These are phyloP conservation scores for Daldinia grandis DNA, from an alignment of 495 filamentous ascomycete genomes.

Conservation along the genomic window DNA sequence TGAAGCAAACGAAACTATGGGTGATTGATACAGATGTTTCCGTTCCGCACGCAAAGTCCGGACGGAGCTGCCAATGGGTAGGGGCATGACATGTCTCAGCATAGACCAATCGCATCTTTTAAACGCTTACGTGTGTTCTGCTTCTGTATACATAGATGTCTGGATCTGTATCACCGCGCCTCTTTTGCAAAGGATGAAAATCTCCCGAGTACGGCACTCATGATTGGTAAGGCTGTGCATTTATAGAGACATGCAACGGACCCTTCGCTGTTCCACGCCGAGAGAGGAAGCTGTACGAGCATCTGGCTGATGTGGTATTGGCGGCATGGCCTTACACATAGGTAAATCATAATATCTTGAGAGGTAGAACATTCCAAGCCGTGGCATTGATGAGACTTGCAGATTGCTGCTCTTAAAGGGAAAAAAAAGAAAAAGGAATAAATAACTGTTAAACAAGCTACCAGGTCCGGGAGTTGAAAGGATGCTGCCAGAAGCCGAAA, in stretches of 20 bases:
- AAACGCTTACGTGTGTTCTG: conserved; percentile 4
- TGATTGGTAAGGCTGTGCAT: conserved; percentile 24
- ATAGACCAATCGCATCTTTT: conserved; percentile 21
- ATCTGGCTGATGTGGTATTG: conserved; percentile 22
- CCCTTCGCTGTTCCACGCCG: conserved; percentile 4
- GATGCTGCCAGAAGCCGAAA: conserved; percentile 16
- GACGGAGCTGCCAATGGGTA: conserved; percentile 1
- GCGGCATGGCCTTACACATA: not conserved
- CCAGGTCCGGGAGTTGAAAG: not conserved
- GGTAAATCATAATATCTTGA: not conserved
- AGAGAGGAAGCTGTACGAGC: conserved; percentile 7
- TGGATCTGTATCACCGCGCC: conserved; percentile 23
- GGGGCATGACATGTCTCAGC: conserved; percentile 21
- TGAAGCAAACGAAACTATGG: not conserved
- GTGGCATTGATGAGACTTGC: conserved; percentile 16
- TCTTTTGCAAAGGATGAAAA: conserved; percentile 29
- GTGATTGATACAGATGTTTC: conserved; percentile 4
- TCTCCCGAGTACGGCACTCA: conserved; percentile 22
- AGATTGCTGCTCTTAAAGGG: not conserved
- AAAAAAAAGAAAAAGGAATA: not conserved
- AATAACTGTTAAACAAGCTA: conserved; percentile 19
- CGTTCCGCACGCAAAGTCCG: not conserved
- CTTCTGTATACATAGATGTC: not conserved
- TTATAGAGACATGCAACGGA: conserved; percentile 19
- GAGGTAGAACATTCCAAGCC: conserved; percentile 12